Base-by-base conservation (phyloP, 805 yeast species). In the Cyberlindnera misumaiensis region DNA sequence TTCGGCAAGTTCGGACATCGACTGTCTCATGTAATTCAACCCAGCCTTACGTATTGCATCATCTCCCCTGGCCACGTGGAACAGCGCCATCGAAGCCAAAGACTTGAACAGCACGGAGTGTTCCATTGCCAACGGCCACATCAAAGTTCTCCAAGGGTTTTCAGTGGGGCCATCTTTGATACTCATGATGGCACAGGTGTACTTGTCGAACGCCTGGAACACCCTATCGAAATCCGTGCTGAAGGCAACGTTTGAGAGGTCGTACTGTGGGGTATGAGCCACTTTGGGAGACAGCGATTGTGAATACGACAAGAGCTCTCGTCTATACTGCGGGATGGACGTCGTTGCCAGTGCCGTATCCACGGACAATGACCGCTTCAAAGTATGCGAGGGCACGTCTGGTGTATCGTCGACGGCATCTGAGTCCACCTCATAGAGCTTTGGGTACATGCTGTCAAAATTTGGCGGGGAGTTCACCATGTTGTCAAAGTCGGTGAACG, bases 1-100 rank as follows among this genome's bases (percentile, higher is more conserved):
- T 43, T 68, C 68, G 9, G 80, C 83, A 11, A 80, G 58, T 40
- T 75, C 81, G 24, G 69, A 60, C 46, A 80, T 73, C 13, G 83
- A 74, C 38, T 65, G 63, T 43, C 73, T 74, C 83, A 80, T 77
- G 59, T 76, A 75, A 26, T 58, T 57, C 44, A 70, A 65, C 2
- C 82, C 85, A 43, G 63, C 67, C 1, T 73, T 58, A 14, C 80
- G 51, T 32, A 75, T 43, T 7, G 60, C 58, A 12, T 63, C 56
- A 47, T 71, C 69, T 3, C 72, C 69, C 30, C 72, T 49, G 0
- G 75, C 69, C 14, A 73, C 62, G 49, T 80, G 86, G 47, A 79
- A 77, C 38, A 75, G 62, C 0, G 86, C 75, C 80, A 80, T 77
- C 5, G 85, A 74, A 2, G 82, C 77, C 34, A 80, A 61, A 1